Conservation (phyloP, 176 grass and related monocot species). For the Paspalum notatum region DNA sequence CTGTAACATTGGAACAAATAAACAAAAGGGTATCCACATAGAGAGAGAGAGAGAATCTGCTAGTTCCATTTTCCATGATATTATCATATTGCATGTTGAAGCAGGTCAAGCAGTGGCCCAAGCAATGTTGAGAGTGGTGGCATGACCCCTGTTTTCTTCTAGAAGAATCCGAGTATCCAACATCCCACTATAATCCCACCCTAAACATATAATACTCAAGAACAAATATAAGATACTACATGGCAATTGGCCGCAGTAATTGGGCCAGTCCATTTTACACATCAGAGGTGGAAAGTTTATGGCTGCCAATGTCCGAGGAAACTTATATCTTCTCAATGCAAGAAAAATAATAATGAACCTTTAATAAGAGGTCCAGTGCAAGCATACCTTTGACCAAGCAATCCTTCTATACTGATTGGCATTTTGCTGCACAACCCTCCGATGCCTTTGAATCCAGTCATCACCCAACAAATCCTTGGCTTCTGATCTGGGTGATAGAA, state of each 20-base stretch:
- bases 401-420: conserved; percentile 94
- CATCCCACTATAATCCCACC: background rate
- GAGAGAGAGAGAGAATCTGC: background rate
- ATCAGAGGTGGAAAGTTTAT: background rate
- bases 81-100: background rate
- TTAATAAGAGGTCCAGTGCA: conserved; percentile 13
- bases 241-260: background rate
- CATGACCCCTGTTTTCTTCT: background rate
- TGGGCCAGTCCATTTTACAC: background rate
- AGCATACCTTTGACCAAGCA: conserved; percentile 89
- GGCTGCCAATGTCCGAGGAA: background rate
- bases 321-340: conserved; percentile 6
- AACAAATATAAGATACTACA: conserved; percentile 13
- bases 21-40: conserved; percentile 6
- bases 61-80: conserved; percentile 9
- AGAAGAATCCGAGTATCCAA: background rate
- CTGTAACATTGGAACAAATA: conserved; percentile 39
- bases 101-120: background rate
- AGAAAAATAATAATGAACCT: conserved; percentile 9
- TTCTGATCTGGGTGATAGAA: conserved; percentile 67
- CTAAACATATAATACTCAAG: background rate
- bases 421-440: conserved; percentile 93
- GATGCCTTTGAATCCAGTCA: conserved; percentile 96
- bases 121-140: background rate
- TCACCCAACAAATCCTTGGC: conserved; percentile 95